Percentiles rank a stretch among this genome's conserved stretches.
Conservation (phyloP, 2,329 filamentous ascomycete genomes). For the Penicillium polonicum region DNA sequence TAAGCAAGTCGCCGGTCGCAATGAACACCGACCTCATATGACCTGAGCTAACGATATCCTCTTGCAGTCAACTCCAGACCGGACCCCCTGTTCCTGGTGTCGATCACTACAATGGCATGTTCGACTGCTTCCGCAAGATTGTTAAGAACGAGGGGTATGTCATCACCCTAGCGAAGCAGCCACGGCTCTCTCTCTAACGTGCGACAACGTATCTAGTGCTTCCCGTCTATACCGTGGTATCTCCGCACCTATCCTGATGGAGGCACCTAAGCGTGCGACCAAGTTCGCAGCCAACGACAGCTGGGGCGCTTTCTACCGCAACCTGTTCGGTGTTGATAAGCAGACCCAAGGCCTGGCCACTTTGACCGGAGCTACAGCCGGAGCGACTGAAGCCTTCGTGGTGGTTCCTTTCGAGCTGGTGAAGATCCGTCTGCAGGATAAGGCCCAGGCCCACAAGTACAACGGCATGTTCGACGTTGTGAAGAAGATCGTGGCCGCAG, state of each 20-base stretch:
- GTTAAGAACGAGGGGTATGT: slow-evolving; percentile 87
- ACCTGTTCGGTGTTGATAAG: slow-evolving; percentile 76
- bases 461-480: slow-evolving; percentile 56
- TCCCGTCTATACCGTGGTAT: slow-evolving; percentile 95
- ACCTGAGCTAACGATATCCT: slow-evolving; percentile 4
- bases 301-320: slow-evolving; percentile 93
- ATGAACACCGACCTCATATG: slow-evolving; percentile 6
- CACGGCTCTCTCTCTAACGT: not conserved
- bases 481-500: slow-evolving; percentile 70
- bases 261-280: slow-evolving; percentile 91
- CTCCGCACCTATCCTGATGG: slow-evolving; percentile 93
- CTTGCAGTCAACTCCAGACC: slow-evolving; percentile 76
- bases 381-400: slow-evolving; percentile 93
- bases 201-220: slow-evolving; percentile 53
- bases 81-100: slow-evolving; percentile 65
- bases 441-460: slow-evolving; percentile 77
- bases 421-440: slow-evolving; percentile 97
- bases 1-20: slow-evolving; percentile 48
- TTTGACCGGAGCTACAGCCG: slow-evolving; percentile 89
- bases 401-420: slow-evolving; percentile 97
- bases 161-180: not conserved
- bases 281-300: slow-evolving; percentile 99
- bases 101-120: slow-evolving; percentile 92
- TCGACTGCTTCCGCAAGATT: slow-evolving; percentile 98
- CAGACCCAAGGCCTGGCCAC: slow-evolving; percentile 91